Evolutionary conservation across 2,329 filamentous ascomycete species (phyloP).

Genomic region (Trichophyton benhamiae): DNA sequence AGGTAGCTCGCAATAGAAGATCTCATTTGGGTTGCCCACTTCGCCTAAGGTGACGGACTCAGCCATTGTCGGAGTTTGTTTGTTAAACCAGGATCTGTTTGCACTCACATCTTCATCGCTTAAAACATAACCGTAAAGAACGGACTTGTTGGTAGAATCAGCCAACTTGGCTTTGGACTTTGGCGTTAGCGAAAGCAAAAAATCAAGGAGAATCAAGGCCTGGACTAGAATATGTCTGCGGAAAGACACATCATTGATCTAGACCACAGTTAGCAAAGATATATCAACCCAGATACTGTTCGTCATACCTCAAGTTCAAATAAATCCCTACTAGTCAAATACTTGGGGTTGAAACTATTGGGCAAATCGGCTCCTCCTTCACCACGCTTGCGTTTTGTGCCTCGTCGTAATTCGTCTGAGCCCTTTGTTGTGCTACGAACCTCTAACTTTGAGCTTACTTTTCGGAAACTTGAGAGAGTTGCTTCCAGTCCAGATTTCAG

Average conservation of each 20-base stretch:
- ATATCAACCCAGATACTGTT: slow-evolving; percentile 9
- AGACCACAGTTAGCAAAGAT: slow-evolving; percentile 5
- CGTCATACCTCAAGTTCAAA: slow-evolving; percentile 75
- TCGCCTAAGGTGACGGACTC: slow-evolving; percentile 43
- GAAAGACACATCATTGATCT: slow-evolving; percentile 90
- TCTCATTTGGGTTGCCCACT: slow-evolving; percentile 74
- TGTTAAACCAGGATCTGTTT: background rate
- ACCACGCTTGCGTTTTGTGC: slow-evolving; percentile 58
- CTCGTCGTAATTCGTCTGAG: slow-evolving; percentile 51
- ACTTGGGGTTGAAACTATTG: slow-evolving; percentile 88
- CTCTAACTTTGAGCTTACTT: slow-evolving; percentile 54
- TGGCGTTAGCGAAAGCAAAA: slow-evolving; percentile 77
- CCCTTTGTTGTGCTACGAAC: slow-evolving; percentile 48
- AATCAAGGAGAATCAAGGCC: slow-evolving; percentile 86
- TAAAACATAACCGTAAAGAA: slow-evolving; percentile 69
- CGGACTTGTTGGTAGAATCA: slow-evolving; percentile 68
- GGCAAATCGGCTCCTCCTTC: slow-evolving; percentile 50
- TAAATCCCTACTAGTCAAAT: slow-evolving; percentile 89
- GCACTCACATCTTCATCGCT: slow-evolving; percentile 64
- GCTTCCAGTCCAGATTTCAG: slow-evolving; percentile 53
- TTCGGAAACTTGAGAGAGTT: slow-evolving; percentile 64
- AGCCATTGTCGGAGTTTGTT: slow-evolving; percentile 12
- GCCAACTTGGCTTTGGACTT: slow-evolving; percentile 68
- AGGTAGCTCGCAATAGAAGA: slow-evolving; percentile 70
- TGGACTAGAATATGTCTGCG: slow-evolving; percentile 90